Base-by-base conservation (phyloP, 257 asterid species). In the Solanum commersonii region DNA sequence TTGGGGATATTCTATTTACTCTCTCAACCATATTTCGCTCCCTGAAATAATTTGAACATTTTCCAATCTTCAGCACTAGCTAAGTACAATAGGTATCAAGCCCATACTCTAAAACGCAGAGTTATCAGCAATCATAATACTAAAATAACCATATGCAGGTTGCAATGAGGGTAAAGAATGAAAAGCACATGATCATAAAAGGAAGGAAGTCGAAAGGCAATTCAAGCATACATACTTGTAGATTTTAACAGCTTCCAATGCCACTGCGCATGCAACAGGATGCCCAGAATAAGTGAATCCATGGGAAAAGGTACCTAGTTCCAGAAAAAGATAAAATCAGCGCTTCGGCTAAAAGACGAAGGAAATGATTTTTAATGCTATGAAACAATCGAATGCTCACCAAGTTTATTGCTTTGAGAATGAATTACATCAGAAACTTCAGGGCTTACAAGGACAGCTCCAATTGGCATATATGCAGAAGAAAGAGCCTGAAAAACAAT, bases 221-320 rank as follows among this genome's bases (percentile, higher is more conserved):
- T 82, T 82, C 31, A 88, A 56, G 8, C 63, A 56, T 72, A 88
- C 95, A 31, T 93, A 97, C 99, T 96, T 93, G 93, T 97, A 97
- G 84, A 97, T 95, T 93, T 89, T 96, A 90, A 97, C 90, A 35
- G 99, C 87, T 91, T 97, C 99, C 91, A 97, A 71, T 81, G 99
- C 99, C 90, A 97, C 99, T 56, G 99, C 98, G 86, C 99, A 97
- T 8, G 99, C 12, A 70, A 97, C 99, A 13, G 99, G 99, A 89
- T 97, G 99, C 59, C 99, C 99, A 38, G 99, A 96, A 88, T 95
- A 96, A 22, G 99, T 97, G 91, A 97, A 97, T 90, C 99, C 99
- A 88, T 97, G 99, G 44, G 98, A 94, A 90, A 97, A 96, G 65
- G 92, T 44, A 78, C 99, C 99, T 97, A 71, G 59, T 65, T 89